Base-by-base conservation (phyloP, 306 rosid genomes). In the Abrus precatorius region DNA sequence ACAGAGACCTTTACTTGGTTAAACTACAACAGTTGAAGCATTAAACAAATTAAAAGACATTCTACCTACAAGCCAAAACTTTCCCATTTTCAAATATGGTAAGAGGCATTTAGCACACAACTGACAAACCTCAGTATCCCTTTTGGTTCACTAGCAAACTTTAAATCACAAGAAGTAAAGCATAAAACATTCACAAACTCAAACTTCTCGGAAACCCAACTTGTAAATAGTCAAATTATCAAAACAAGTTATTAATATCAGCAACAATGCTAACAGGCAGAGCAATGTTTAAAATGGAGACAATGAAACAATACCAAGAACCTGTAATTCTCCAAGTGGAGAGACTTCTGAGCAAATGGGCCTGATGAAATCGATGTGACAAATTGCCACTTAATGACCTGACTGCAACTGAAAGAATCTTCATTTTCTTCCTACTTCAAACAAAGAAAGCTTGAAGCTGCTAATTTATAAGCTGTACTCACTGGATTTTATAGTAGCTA, bases 241-340 rank as follows among this genome's bases (percentile, higher is more conserved):
- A 13, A 75, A 84, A 63, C 2, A 36, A 56, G 40, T n/a, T 38
- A 48, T n/a, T 29, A 60, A 64, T 10, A 55, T 78, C 57, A 57
- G 41, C 10, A 50, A 68, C 40, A 32, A 57, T 9, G 74, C 60
- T 5, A 53, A 14, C 5, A 54, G 61, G 13, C 45, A 74, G 47
- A 66, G 14, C 9, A 56, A 8, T 12, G 66, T 61, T 54, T 49
- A 73, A 80, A 74, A 56, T 6, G 40, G 38, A 63, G 9, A 32
- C 29, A n/a, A 3, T 27, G 20, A 27, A 60, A 57, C 41, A 74
- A 50, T 49, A 43, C 5, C 29, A 66, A 49, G 64, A 54, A 83
- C 89, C 89, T 50, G 79, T 55, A 83, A 64, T 40, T n/a, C 13
- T 7, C 75, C 66, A 69, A 8, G 69, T 32, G 28, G 89, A 83